Percentiles rank a stretch among this genome's conserved stretches.
These are phyloP conservation scores for Orbilia blumenaviensis DNA, from an alignment of 2,329 filamentous ascomycete genomes.

Conservation along the genomic window DNA sequence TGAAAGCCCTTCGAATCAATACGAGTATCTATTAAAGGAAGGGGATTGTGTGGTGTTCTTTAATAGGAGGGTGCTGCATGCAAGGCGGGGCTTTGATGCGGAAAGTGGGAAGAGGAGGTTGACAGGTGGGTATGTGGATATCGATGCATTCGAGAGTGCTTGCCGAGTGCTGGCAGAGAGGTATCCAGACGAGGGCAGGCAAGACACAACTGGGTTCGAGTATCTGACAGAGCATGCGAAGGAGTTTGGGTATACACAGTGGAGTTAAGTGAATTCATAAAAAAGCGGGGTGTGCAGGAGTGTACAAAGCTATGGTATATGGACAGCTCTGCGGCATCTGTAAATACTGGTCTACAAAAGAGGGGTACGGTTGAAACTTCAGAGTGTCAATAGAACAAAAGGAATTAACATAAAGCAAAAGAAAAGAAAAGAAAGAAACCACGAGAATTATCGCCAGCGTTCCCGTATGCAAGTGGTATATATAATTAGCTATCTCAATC, in stretches of 20 bases:
- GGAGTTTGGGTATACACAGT: constrained; percentile 33
- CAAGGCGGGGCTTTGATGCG: constrained; percentile 77
- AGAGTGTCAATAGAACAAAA: too few species aligned
- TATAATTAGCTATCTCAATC: constrained; percentile 9
- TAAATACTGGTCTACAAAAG: not conserved
- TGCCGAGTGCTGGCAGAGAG: constrained; percentile 63
- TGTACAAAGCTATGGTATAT: not conserved
- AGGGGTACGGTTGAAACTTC: not conserved
- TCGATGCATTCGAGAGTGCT: constrained; percentile 69
- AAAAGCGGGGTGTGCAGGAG: not conserved
- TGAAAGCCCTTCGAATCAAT: constrained; percentile 69
- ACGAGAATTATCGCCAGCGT: not conserved
- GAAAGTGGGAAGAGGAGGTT: constrained; percentile 77
- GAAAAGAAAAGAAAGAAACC: not conserved
- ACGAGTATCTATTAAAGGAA: constrained; percentile 76
- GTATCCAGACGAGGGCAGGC: constrained; percentile 47
- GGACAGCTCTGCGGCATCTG: not conserved
- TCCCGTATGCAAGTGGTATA: constrained; percentile 3
- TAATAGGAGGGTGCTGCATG: constrained; percentile 85
- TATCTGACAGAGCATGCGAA: constrained; percentile 10
- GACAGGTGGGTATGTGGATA: constrained; percentile 82
- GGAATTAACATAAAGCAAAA: not conserved
- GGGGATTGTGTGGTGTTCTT: constrained; percentile 95
- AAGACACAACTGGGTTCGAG: constrained; percentile 21
- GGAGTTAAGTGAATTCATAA: not conserved